Evolutionary conservation across 192 early-diverging fungal genomes (phyloP), one percentile per base, ranked within the genome.

Genomic region (Dispira simplex): DNA sequence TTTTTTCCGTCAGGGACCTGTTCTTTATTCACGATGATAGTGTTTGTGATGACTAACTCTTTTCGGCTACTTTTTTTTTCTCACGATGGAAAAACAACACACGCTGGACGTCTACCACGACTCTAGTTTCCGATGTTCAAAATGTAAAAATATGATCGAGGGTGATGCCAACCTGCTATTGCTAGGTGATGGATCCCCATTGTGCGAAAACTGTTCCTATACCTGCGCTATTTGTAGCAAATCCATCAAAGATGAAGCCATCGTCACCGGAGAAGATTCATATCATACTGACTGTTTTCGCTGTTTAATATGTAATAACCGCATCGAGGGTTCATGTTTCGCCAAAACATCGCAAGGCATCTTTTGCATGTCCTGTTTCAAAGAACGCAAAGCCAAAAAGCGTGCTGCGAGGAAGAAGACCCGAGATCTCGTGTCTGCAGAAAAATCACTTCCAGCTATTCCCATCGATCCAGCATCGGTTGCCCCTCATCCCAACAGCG

Each of bases 251-350:
- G 86, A 90, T 63, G 88, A 90, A 67, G 86, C 88, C n/a, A 87
- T 90, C 46, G 85, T 90, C 70, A 88, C 88, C 47, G 88, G 85
- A 8, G 84, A 87, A 47, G 86, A 85, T 28, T 81, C 88, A 27
- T 90, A 88, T 65, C 88, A 90, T 56, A 81, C 82, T 5, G 86
- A 87, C 58, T 90, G 88, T 63, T 90, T 90, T 70, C 72, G 85
- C 20, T 90, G 88, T 73, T 75, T 81, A 14, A 81, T 78, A 59
- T 90, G 88, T 65, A 76, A 81, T 45, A 73, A 80, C 60, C 79
- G 81, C 47, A 90, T 90, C 64, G 81, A 87, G 54, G 86, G 87
- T 65, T 73, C 86, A 58, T 82, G 85, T 16, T 90, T 85, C 75
- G 85, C 86, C 52, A 84, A 90, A 67, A 90, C 88, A 48, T 86